Evolutionary conservation across 2,329 filamentous ascomycete genomes (phyloP).

Genomic region (Pseudocercospora fijiensis): DNA sequence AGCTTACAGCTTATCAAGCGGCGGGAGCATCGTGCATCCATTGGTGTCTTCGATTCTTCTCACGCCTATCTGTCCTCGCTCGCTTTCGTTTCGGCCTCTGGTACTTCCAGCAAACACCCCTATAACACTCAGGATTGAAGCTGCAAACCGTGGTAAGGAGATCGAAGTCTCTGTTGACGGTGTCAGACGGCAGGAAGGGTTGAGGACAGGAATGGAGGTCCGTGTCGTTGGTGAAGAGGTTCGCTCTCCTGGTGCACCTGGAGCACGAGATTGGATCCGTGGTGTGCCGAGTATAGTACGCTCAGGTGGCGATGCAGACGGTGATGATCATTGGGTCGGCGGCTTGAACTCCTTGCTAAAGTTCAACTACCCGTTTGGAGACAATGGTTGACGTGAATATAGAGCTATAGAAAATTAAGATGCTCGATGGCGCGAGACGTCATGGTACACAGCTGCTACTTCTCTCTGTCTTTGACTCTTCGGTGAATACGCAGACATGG

Average conservation of each 20-base stretch:
- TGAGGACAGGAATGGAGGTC: conserved; percentile 64
- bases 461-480: not conserved
- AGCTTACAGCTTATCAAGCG: conserved; percentile 89
- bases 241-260: conserved; percentile 42
- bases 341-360: conserved; percentile 90
- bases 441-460: not conserved
- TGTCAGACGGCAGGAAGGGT: conserved; percentile 44
- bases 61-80: conserved; percentile 91
- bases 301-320: conserved; percentile 47
- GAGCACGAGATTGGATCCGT: conserved; percentile 58
- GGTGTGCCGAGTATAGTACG: conserved; percentile 92
- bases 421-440: too few species aligned
- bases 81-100: conserved; percentile 85
- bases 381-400: conserved; percentile 42
- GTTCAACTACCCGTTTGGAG: conserved; percentile 96
- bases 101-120: conserved; percentile 84
- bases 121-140: conserved; percentile 76
- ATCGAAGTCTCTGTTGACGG: conserved; percentile 54
- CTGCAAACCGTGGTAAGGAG: conserved; percentile 52
- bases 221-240: conserved; percentile 85
- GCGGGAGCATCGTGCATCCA: conserved; percentile 91
- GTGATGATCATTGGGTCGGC: conserved; percentile 93
- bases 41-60: conserved; percentile 84
- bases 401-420: not conserved
- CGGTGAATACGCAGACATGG: not conserved